phyloP scores from a whole-genome alignment of 768 basidiomycete species.

The Lentinula sp. region DNA sequence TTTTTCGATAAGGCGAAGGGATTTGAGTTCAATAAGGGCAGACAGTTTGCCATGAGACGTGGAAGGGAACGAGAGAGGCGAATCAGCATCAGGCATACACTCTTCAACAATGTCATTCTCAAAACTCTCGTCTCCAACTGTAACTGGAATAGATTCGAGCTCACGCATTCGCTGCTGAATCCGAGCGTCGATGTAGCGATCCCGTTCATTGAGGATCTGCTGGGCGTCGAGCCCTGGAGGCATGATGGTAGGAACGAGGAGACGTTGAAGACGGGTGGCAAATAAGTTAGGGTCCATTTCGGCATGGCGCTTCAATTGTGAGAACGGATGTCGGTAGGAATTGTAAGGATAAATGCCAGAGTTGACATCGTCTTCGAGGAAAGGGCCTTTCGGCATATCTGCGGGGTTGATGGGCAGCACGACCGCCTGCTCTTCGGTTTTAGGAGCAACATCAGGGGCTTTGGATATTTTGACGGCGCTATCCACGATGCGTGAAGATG shows the following conservation, averaged over 20 bases:
- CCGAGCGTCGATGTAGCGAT: constrained; percentile 85
- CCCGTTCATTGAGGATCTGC: constrained; percentile 85
- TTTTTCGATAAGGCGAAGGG: constrained; percentile 82
- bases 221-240: constrained; percentile 91
- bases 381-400: constrained; percentile 67
- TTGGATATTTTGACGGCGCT: constrained; percentile 72
- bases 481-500: constrained; percentile 61
- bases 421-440: constrained; percentile 49
- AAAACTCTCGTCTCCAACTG: constrained; percentile 72
- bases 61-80: constrained; percentile 27
- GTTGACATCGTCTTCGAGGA: constrained; percentile 71
- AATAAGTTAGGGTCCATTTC: constrained; percentile 57
- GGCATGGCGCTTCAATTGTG: constrained; percentile 63
- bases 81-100: constrained; percentile 18
- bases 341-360: constrained; percentile 92
- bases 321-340: constrained; percentile 79
- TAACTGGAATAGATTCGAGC: constrained; percentile 73
- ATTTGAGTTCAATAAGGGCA: constrained; percentile 90
- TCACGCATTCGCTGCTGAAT: constrained; percentile 86
- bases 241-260: constrained; percentile 85
- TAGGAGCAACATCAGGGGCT: constrained; percentile 37
- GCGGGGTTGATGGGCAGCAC: constrained; percentile 38
- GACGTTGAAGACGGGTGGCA: constrained; percentile 69
- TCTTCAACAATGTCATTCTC: constrained; percentile 36
- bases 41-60: constrained; percentile 77